A percentile compares a stretch with the other conserved stretches of the same genome.
Conservation (phyloP, 176 grass and related monocot species). For the Dendrocalamus sinicus region DNA sequence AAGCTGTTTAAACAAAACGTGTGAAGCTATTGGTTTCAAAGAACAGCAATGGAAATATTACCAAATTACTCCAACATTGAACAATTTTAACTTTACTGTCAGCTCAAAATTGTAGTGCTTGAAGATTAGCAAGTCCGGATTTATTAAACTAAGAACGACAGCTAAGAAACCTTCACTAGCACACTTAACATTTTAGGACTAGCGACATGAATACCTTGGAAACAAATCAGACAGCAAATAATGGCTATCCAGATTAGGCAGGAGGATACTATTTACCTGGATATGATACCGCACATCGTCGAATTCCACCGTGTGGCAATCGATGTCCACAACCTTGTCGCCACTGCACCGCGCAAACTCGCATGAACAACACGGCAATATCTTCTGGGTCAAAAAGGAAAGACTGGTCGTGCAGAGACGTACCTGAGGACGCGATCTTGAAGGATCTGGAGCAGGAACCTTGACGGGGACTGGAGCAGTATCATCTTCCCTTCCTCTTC, state of each 20-base stretch:
- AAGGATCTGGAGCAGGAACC: constrained; percentile 96
- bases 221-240: not conserved
- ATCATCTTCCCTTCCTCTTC: constrained; percentile 67
- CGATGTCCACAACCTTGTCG: constrained; percentile 90
- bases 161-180: constrained; percentile 26
- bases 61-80: not conserved
- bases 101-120: not conserved
- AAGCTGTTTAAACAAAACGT: not conserved
- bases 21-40: not conserved
- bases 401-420: not conserved
- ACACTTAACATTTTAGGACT: not conserved
- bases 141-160: not conserved
- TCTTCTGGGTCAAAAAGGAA: not conserved
- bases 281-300: constrained; percentile 97
- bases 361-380: not conserved
- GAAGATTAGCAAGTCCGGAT: not conserved
- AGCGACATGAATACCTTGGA: not conserved
- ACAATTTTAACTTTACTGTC: constrained; percentile 16
- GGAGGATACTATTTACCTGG: constrained; percentile 56
- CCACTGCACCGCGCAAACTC: constrained; percentile 49
- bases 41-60: not conserved
- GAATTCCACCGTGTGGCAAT: constrained; percentile 96
- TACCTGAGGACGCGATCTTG: constrained; percentile 90
- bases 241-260: not conserved
- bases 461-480: constrained; percentile 89